These are phyloP conservation scores for Taphrina sp. DNA, from an alignment of 1,139 yeast species.

Conservation along the genomic window DNA sequence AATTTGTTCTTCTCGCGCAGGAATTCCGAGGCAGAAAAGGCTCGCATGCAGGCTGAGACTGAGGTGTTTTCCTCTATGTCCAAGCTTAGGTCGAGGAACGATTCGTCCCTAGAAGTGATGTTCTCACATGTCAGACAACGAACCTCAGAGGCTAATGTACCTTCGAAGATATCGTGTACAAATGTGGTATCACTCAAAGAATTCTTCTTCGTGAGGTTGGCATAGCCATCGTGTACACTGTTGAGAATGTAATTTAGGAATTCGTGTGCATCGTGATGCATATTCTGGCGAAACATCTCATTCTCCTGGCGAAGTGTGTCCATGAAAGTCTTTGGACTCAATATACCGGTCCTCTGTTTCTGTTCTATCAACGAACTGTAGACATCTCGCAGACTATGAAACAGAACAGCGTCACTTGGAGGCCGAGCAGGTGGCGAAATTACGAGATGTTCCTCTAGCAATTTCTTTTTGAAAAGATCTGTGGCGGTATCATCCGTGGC, in stretches of 20 bases:
- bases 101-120: constrained; percentile 79
- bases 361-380: constrained; percentile 81
- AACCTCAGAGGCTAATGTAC: constrained; percentile 79
- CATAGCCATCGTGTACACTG: constrained; percentile 71
- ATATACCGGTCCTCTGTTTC: constrained; percentile 69
- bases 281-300: constrained; percentile 65
- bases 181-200: constrained; percentile 13
- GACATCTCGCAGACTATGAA: constrained; percentile 75
- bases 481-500: constrained; percentile 30
- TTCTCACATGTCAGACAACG: constrained; percentile 88
- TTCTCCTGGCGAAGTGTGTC: constrained; percentile 76
- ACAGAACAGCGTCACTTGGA: constrained; percentile 56
- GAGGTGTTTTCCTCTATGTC: constrained; percentile 78
- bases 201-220: constrained; percentile 40
- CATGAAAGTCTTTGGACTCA: constrained; percentile 73
- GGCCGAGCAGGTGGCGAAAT: constrained; percentile 47
- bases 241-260: constrained; percentile 83
- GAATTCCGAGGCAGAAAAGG: constrained; percentile 82
- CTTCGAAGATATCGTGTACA: constrained; percentile 75
- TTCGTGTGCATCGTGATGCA: constrained; percentile 99
- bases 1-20: constrained; percentile 85
- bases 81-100: constrained; percentile 78
- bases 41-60: constrained; percentile 69
- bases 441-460: constrained; percentile 28
- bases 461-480: constrained; percentile 22